Base-by-base conservation (phyloP, 2,329 filamentous ascomycete species). In the Metarhizium anisopliae region DNA sequence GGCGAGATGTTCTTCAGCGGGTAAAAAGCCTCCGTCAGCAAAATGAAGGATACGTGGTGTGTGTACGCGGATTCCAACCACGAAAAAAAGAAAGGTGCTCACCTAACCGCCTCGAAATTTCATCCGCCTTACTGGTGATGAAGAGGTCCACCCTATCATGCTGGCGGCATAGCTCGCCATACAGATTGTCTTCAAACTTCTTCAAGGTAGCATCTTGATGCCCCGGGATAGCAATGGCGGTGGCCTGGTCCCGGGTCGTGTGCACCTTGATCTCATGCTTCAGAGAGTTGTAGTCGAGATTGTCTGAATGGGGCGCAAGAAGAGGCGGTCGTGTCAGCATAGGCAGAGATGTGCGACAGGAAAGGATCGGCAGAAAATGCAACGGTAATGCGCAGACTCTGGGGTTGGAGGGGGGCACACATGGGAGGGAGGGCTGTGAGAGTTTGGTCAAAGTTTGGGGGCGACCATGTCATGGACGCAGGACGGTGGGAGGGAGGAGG, bases 251-350 rank as follows among this genome's bases (percentile, higher is more conserved):
- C 49, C 80, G 81, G 13, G 85, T 86, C 2, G 90, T 95, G 67
- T 90, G 82, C 58, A 81, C 81, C 70, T 93, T 94, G 76, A 95
- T 93, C 65, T 89, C 79, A 68, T 89, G 81, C 72, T 95, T 95
- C 60, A 95, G 80, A 51, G 88, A 87, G 69, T 93, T 90, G 77
- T 95, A 95, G 70, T 94, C 90, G 71, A 95, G 84, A 71, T 95
- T 94, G 69, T 92, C 86, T 90, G 47, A 6, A 51, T 47, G 20
- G 6, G 20, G 16, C 16, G 20, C 7, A 36, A 50, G 25, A 25
- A 25, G 25, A 25, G 6, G 29, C 29, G 10, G 16, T 5, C 11
- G 49, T 25, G 32, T 51, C 20, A 51, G 49, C 49, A 2, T 2
- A 30, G 4, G 25, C 6, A 2, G 45, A 16, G 45, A 25, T 6